Base-by-base conservation (phyloP, 768 basidiomycete genomes). In the Wakefieldia striispora region DNA sequence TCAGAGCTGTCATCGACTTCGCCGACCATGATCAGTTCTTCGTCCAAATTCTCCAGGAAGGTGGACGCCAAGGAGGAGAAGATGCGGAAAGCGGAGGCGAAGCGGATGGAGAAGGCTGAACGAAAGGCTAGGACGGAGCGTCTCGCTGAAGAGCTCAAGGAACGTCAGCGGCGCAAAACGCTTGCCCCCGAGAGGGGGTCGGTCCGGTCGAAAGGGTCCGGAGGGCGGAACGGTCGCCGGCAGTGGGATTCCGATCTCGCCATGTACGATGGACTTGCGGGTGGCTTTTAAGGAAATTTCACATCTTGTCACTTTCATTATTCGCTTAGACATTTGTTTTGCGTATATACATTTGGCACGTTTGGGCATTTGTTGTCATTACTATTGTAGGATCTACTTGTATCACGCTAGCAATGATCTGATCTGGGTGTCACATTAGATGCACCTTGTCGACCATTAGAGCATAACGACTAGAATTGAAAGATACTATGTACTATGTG, bases 131-230 rank as follows among this genome's bases (percentile, higher is more conserved):
- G 63, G 54, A 65, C 63, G 27, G 73, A 76, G 49, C 69, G 69
- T 43, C 66, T 79, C 27, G 77, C 78, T n/a, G 59, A 67, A 47
- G 70, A 76, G 40, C 67, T 79, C 53, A 76, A 73, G 60, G 68
- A 69, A 43, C 67, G 61, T 59, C 54, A 62, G 64, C 57, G 69
- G 51, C 70, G 69, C 12, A 60, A 61, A 39, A 52, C 48, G 7
- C 61, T 64, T 3, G 61, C 64, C 8, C 47, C 49, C 12, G 73
- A 75, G 39, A 62, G 49, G 50, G 47, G 27, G 1, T 75, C 74
- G 23, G 29, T 64, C 0, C 60, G 53, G 31, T 72, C 71, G 2
- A 40, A 54, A 8, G 53, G 61, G 27, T 55, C 65, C 4, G 45
- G n/a, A 16, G 59, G 56, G 2, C 65, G 50, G 14, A 16, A 10